Evolutionary conservation across 257 asterid species (phyloP), one percentile per base, ranked within the genome.

Genomic region (Coffea canephora): DNA sequence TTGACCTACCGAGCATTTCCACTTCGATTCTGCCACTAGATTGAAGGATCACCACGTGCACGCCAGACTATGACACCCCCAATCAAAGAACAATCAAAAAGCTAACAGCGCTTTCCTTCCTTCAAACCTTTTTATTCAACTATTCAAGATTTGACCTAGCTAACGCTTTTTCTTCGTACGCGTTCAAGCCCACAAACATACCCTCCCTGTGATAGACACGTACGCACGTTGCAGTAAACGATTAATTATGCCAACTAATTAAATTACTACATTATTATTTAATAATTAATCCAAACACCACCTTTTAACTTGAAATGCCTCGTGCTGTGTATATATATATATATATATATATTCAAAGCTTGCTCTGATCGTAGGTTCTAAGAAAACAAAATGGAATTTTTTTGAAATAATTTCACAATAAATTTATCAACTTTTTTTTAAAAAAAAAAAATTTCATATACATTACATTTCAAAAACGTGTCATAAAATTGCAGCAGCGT

Each of bases 1-100:
- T 82, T 85, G 89, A 85, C 89, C 81, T 9, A 73, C 90, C 87
- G 73, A 87, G 82, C 89, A 73, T 57, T 79, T 25, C 55, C 45
- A 69, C 46, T 48, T 65, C 31, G 36, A 43, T 31, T 57, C 55
- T 34, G 36, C 54, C n/a, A 21, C 43, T 54, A 31, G 75, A 46
- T 68, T 57, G 25, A 36, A 41, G 2, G 11, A 39, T 12, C 76
- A 72, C 76, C 89, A 86, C 91, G 87, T 84, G 86, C 86, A 79
- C 75, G 31, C 46, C 54, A 6, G 80, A 68, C 61, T 49, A 36
- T 34, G 66, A 77, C 71, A 6, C 0, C 34, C 46, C 62, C 69
- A 65, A 76, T 66, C 77, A 70, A 64, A 11, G 23, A 31, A 21
- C 19, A 48, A 54, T 76, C 19, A n/a, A 31, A 31, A 31, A n/a